A percentile compares a stretch with the other conserved stretches of the same genome.
phyloP scores from a whole-genome alignment of 139 green algal genomes.

The Chlorella sp. region DNA sequence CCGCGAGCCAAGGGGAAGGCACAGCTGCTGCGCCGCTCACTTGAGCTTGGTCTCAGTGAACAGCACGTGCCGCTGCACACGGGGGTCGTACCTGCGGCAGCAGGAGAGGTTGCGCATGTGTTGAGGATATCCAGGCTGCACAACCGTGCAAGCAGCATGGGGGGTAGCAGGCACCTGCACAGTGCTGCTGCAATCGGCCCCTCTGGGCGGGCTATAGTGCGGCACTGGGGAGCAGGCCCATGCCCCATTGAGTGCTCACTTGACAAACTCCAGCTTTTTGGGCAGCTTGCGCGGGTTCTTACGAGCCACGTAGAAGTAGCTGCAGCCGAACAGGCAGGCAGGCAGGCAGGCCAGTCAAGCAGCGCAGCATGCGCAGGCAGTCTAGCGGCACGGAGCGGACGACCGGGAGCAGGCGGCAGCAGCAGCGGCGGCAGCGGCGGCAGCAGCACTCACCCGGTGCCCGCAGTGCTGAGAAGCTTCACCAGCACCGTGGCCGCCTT shows the following conservation, averaged over 20 bases:
- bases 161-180: neutral
- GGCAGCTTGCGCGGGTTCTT: slow-evolving; percentile 81
- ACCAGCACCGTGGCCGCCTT: slow-evolving; percentile 76
- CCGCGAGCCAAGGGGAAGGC: no score
- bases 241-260: neutral
- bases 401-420: no score
- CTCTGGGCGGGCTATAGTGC: no score
- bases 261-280: slow-evolving; percentile 59
- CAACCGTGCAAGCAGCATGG: no score
- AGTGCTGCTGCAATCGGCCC: no score
- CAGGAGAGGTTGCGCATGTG: neutral
- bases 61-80: slow-evolving; percentile 77
- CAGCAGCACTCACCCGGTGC: slow-evolving; percentile 59
- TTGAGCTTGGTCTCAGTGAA: slow-evolving; percentile 85
- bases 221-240: neutral
- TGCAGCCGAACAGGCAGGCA: neutral
- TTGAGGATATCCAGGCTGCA: no score
- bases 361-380: no score
- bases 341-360: no score
- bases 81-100: slow-evolving; percentile 81
- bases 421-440: no score
- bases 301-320: slow-evolving; percentile 81
- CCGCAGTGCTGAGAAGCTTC: slow-evolving; percentile 80
- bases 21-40: slow-evolving; percentile 38
- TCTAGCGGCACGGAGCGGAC: no score